Conservation (phyloP, 2,329 filamentous ascomycete species). For the Pseudopyrenochaeta lycopersici region DNA sequence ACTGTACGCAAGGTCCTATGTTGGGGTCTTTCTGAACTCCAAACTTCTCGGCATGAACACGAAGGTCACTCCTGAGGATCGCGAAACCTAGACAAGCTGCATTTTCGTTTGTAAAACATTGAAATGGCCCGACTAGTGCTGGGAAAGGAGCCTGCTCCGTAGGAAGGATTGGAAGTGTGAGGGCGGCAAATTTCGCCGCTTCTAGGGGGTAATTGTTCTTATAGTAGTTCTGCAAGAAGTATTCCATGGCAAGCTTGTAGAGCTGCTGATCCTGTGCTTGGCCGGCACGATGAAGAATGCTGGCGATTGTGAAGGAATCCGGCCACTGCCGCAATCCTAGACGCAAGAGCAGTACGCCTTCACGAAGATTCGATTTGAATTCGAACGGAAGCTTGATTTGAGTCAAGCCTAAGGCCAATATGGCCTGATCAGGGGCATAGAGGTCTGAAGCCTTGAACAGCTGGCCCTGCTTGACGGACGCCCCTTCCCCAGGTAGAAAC, state of each 20-base stretch:
- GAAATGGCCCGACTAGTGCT: conserved; percentile 73
- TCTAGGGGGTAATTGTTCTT: conserved; percentile 73
- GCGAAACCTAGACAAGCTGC: conserved; percentile 82
- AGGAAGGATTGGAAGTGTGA: conserved; percentile 67
- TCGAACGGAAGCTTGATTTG: conserved; percentile 79
- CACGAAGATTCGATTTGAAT: conserved; percentile 63
- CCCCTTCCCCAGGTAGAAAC: conserved; percentile 76
- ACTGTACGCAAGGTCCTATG: conserved; percentile 78
- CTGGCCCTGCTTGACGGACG: conserved; percentile 34
- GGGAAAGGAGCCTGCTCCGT: conserved; percentile 71
- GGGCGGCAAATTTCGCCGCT: conserved; percentile 64
- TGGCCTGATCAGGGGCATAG: conserved; percentile 46
- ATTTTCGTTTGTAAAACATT: conserved; percentile 83
- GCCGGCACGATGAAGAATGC: conserved; percentile 74
- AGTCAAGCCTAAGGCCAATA: conserved; percentile 40
- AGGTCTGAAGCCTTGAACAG: conserved; percentile 48
- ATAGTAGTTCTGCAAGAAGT: conserved; percentile 83
- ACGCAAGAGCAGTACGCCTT: conserved; percentile 76
- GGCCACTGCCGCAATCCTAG: conserved; percentile 81
- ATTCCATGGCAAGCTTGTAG: conserved; percentile 76
- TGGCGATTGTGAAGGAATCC: conserved; percentile 75
- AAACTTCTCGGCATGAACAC: conserved; percentile 82
- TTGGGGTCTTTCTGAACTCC: conserved; percentile 85
- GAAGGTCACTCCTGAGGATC: conserved; percentile 79
- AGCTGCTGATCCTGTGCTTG: conserved; percentile 62